Evolutionary conservation across 1,284 basidiomycete genomes (phyloP), one percentile per base, ranked within the genome.

Genomic region (Cutaneotrichosporon sp.): DNA sequence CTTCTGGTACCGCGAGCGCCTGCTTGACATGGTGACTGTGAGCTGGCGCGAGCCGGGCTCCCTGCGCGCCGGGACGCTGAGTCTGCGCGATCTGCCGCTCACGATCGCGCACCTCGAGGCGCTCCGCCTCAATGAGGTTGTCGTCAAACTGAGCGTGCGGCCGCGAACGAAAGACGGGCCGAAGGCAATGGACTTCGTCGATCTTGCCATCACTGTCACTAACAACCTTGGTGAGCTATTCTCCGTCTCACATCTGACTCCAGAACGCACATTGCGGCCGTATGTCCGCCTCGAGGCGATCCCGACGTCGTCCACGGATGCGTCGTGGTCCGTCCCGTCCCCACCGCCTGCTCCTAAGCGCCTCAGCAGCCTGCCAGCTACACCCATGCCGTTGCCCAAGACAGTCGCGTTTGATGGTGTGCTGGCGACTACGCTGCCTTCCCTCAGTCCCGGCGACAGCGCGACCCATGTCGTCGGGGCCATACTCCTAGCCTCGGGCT

Each of bases 1-100:
- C 14, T 97, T 97, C 76, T 97, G 93, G 94, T 93, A 92, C 67
- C 81, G 92, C 26, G 88, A 97, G 68, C 83, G 85, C 58, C 75
- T 97, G 11, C 81, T 96, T 62, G 80, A 81, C 37, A 75, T 77
- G 38, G 70, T 96, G 6, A 77, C 75, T 17, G 86, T 85, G 9
- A 78, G 76, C 12, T 97, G 93, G 93, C 82, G 80, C 64, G 91
- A 97, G 88, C 84, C 82, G 38, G 86, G 85, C 32, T 87, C 87
- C 1, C 79, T 77, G 25, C 83, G 91, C 19, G 77, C 77, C 5
- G 91, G 91, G 6, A 80, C 82, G 50, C 75, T 96, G 34, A 86
- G 84, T 3, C 76, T 94, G 24, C 79, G 90, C 54, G 80, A 82
- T 46, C 87, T 91, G 59, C 77, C 83, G 10, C 79, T 96, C 71